A percentile compares a stretch with the other conserved stretches of the same genome.
These are phyloP conservation scores for Phycomyces blakesleeanus DNA, from an alignment of 192 early-diverging fungal genomes.

Conservation along the genomic window DNA sequence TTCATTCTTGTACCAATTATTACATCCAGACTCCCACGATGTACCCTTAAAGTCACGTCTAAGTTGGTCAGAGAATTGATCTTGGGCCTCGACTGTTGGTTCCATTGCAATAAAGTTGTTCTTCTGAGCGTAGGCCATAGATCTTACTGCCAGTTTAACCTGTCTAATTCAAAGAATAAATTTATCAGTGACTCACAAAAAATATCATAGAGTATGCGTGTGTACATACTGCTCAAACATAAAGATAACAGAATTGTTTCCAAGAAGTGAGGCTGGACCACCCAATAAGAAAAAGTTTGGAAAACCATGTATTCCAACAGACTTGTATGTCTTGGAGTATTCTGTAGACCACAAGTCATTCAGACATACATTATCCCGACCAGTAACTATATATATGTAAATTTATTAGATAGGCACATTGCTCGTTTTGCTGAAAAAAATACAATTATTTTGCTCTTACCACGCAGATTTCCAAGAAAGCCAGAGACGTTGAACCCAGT, in stretches of 20 bases:
- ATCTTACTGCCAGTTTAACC: conserved; percentile 37
- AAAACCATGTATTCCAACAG: conserved; percentile 40
- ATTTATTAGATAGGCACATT: too few species aligned
- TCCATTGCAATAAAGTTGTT: conserved; percentile 36
- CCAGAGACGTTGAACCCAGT: conserved; percentile 49
- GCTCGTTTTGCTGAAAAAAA: too few species aligned
- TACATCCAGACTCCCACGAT: conserved; percentile 45
- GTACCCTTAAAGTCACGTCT: conserved; percentile 37
- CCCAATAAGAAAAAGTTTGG: conserved; percentile 55
- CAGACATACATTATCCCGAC: conserved; percentile 30
- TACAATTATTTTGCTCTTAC: too few species aligned
- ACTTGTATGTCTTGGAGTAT: conserved; percentile 39
- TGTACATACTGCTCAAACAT: conserved; percentile 38
- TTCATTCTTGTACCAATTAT: conserved; percentile 48
- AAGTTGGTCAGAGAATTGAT: conserved; percentile 30
- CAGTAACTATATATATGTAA: conserved; percentile 24
- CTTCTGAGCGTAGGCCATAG: conserved; percentile 37
- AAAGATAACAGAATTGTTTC: conserved; percentile 47
- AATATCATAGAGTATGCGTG: neutral
- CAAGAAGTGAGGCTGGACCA: conserved; percentile 49
- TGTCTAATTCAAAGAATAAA: conserved; percentile 24
- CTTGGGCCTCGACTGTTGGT: conserved; percentile 28
- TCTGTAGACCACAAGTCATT: conserved; percentile 33
- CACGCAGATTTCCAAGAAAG: conserved; percentile 26
- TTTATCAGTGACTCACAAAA: neutral